Conservation (phyloP, 768 basidiomycete species). For the Dioszegia hungarica region DNA sequence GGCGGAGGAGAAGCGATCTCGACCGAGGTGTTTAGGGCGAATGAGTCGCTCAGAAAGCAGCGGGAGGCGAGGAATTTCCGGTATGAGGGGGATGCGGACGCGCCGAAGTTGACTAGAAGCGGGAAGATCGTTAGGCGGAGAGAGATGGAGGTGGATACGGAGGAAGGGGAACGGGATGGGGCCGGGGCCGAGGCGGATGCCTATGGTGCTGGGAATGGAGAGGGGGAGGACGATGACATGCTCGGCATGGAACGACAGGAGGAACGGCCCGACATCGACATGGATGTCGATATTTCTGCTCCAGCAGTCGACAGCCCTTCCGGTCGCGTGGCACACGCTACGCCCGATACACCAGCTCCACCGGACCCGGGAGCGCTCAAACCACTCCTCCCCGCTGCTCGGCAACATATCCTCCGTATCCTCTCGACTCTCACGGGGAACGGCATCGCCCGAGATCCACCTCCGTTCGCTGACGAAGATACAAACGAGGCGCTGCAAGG, state of each 20-base stretch:
- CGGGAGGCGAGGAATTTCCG: slow-evolving; percentile 47
- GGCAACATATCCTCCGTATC: slow-evolving; percentile 17
- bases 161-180: slow-evolving; percentile 26
- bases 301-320: too few relatives aligned
- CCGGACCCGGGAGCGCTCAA: background rate
- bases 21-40: slow-evolving; percentile 38
- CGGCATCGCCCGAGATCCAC: slow-evolving; percentile 8
- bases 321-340: too few relatives aligned
- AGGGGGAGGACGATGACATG: background rate
- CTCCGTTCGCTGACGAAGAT: slow-evolving; percentile 31
- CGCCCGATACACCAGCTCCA: too few relatives aligned
- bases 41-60: slow-evolving; percentile 36
- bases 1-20: background rate
- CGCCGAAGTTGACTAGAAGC: slow-evolving; percentile 39
- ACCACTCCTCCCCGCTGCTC: slow-evolving; percentile 11
- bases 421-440: slow-evolving; percentile 15
- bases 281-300: background rate
- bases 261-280: background rate
- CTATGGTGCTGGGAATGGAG: slow-evolving; percentile 47
- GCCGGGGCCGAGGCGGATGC: slow-evolving; percentile 16
- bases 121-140: slow-evolving; percentile 29
- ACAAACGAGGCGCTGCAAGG: slow-evolving; percentile 56
- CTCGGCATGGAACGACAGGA: too few relatives aligned
- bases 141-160: slow-evolving; percentile 3
- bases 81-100: slow-evolving; percentile 43